Base-by-base conservation (phyloP, 345 rosid species). In the Populus deltoides region DNA sequence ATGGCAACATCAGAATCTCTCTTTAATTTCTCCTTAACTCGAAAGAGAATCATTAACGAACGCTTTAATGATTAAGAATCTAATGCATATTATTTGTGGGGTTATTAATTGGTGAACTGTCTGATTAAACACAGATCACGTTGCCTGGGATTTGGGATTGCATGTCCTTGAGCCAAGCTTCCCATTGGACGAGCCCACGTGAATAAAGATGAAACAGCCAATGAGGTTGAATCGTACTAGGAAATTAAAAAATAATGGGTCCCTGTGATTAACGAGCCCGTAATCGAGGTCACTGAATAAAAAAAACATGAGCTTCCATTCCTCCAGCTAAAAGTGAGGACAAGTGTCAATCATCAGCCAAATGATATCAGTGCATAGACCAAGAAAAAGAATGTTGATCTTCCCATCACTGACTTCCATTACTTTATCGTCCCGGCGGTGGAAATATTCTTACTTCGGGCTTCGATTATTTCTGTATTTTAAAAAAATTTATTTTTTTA, bases 321-420 rank as follows among this genome's bases (percentile, higher is more conserved):
- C 45, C 27, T 39, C 51, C 38, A 79, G 6, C 65, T 13, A 39
- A 61, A 71, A 38, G 73, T 36, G 6, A 9, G 83, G 87, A 87
- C 83, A 83, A 81, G 82, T 87, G 89, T 85, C 87, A 81, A 84
- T 80, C 80, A 81, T 85, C 82, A 73, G 77, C 78, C 12, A 39
- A 75, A 85, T 82, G 75, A 83, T 81, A 57, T 47, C 8, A 78
- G 65, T 70, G 25, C 79, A 6, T 47, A 2, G 29, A 77, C 73
- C 80, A 51, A 75, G 78, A 74, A 63, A 68, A 18, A 35, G 8
- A 33, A 31, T 71, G 49, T 59, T 7, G 24, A 68, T 70, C 45
- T 77, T 67, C 68, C 63, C 73, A 12, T n/a, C 74, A 22, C 33
- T 68, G 63, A 31, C 43, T 74, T 69, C 12, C 41, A 33, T n/a